phyloP scores from a whole-genome alignment of 164 flowering plant genomes.

The Vitis labrusca region DNA sequence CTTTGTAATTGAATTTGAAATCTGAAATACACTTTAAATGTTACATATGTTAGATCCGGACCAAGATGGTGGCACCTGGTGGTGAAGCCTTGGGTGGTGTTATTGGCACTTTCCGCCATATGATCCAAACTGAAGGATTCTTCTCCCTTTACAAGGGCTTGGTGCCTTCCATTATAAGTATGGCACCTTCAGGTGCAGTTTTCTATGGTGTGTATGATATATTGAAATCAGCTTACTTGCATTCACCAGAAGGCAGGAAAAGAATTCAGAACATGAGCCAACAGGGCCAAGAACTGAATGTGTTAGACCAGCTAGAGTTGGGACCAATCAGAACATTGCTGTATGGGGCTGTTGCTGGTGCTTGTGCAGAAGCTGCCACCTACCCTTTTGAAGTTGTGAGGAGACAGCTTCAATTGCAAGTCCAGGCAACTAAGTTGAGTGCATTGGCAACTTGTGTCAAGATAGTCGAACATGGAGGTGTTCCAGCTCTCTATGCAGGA shows the following conservation, averaged over 20 bases:
- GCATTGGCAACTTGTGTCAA: slow-evolving; percentile 59
- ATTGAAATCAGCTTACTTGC: slow-evolving; percentile 80
- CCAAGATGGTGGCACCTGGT: slow-evolving; percentile 92
- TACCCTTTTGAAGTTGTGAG: slow-evolving; percentile 96
- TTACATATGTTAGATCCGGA: slow-evolving; percentile 59
- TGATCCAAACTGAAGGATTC: slow-evolving; percentile 85
- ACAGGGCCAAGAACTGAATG: slow-evolving; percentile 64
- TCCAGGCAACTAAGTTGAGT: slow-evolving; percentile 58
- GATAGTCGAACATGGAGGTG: slow-evolving; percentile 79
- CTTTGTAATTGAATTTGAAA: neutral
- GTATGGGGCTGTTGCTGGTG: slow-evolving; percentile 95
- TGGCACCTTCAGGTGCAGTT: slow-evolving; percentile 96
- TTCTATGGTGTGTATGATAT: slow-evolving; percentile 96
- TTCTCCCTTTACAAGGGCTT: slow-evolving; percentile 91
- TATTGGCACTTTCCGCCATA: slow-evolving; percentile 67
- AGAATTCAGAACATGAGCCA: slow-evolving; percentile 54
- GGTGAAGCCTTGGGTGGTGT: slow-evolving; percentile 94
- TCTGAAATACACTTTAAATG: neutral
- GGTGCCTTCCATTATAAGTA: slow-evolving; percentile 81
- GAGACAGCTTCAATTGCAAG: slow-evolving; percentile 89
- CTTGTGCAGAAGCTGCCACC: slow-evolving; percentile 94
- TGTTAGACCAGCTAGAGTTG: slow-evolving; percentile 83
- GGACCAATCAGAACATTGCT: slow-evolving; percentile 82
- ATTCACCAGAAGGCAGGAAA: slow-evolving; percentile 82
- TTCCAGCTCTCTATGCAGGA: slow-evolving; percentile 89